phyloP scores from a whole-genome alignment of 1,139 yeast species.

The Suhomyces bokatorum region DNA sequence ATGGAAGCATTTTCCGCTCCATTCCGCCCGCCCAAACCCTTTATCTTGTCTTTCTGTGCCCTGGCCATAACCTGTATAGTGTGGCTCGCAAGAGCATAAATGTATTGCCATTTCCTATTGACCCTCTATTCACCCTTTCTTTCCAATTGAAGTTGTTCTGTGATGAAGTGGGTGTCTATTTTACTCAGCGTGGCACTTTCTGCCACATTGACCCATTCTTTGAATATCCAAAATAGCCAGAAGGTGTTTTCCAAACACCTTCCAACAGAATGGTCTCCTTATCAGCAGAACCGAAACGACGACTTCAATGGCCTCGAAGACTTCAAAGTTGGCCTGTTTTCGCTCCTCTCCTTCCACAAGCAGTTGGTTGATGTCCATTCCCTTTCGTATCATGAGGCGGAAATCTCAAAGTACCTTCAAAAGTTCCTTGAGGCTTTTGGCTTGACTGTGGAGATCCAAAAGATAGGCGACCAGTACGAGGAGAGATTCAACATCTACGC shows the following conservation, averaged over 20 bases:
- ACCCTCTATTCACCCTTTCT: too few species aligned
- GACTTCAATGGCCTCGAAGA: constrained; percentile 12
- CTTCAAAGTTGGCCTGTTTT: constrained; percentile 15
- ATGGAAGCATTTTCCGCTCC: too few species aligned
- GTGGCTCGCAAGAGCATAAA: too few species aligned
- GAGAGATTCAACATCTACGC: constrained; percentile 59
- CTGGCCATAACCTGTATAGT: too few species aligned
- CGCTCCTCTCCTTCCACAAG: constrained; percentile 19
- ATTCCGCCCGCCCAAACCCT: too few species aligned
- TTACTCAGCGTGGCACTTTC: background rate
- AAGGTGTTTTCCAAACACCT: constrained; percentile 4
- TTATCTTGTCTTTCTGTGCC: too few species aligned
- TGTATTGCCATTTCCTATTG: too few species aligned
- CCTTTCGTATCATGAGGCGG: constrained; percentile 17
- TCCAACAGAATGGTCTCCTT: background rate
- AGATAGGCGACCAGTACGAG: constrained; percentile 27
- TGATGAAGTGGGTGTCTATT: background rate
- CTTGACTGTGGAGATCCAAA: constrained; percentile 51
- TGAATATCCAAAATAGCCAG: background rate
- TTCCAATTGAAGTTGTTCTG: too few species aligned
- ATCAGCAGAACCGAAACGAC: background rate
- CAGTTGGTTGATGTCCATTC: constrained; percentile 18
- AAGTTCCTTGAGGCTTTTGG: constrained; percentile 42
- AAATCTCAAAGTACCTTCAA: constrained; percentile 22
- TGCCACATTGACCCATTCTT: background rate